Evolutionary conservation across 495 filamentous ascomycete species (phyloP), one percentile per base, ranked within the genome.

Genomic region (Penicillium egyptiacum): DNA sequence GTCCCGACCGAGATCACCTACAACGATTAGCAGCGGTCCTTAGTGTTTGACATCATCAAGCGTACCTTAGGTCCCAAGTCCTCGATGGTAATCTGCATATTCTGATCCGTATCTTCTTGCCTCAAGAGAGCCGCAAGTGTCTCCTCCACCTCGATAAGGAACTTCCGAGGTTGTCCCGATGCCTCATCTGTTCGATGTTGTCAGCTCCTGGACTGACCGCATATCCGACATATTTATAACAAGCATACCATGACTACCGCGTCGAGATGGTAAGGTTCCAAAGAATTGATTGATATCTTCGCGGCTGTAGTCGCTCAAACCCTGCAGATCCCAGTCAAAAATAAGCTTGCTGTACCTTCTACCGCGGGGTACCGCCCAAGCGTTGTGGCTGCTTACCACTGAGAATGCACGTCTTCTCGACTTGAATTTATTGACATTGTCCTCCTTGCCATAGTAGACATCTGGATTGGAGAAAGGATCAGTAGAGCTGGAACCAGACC

Each of bases 81-180:
- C 68, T 98, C 93, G 62, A 98, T 95, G 5, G 94, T 98, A 67
- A 98, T 98, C 71, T 97, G 91, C 76, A 86, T 86, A 68, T 98
- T 96, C 19, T 79, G 75, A 71, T 98, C 91, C 4, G 91, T 92
- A 64, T 98, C 94, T 67, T 98, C 94, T 49, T 88, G 85, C 37
- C 83, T 81, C 28, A 89, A 76, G 25, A 98, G 79, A 25, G 78
- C 80, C 45, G 87, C 75, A 19, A 93, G 78, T 0, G 91, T 94
- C 17, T 81, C 73, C 14, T 92, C 86, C 55, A 96, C 90, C 48
- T 88, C 77, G 69, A 94, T 82, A 9, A 91, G 80, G 73, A 91
- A 92, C 59, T 85, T 84, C 50, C 88, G 87, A 25, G 83, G 79
- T 17, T 73, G 63, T 23, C 71, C 62, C 4, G 79, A 71, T 11